Evolutionary conservation across 306 rosid species (phyloP), one percentile per base, ranked within the genome.

Genomic region (Vigna hirtella): DNA sequence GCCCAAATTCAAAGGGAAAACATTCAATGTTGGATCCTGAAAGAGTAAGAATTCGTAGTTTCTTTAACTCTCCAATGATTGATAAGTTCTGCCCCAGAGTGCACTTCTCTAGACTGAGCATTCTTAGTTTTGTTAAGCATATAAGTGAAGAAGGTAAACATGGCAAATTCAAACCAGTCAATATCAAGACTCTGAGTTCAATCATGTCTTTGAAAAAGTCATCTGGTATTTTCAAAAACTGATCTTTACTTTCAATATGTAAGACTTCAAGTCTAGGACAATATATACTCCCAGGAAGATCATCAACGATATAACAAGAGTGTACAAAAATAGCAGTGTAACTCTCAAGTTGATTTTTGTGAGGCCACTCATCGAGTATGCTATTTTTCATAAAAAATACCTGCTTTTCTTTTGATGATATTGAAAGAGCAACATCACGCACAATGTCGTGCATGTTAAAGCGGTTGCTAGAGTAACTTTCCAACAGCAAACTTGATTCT

Each of bases 41-140:
- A 66, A 77, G 59, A 72, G 56, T 77, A 32, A 77, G 74, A 64
- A 76, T 20, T 76, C 80, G 26, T 10, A 76, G 24, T 55, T 77
- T 77, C 38, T 53, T 77, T 10, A 77, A 70, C 22, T 66, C 36
- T 77, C 81, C 66, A 3, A 77, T 17, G 32, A 66, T 11, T 14
- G 81, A 77, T 40, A 77, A 40, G 22, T 66, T 6, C 6, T 40
- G 7, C 15, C 17, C 48, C 10, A 77, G 47, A 49, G 8, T 7
- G 13, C 72, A 75, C 5, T 47, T 34, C 72, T 75, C 79, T 51
- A 75, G 34, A 32, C 50, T 10, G 32, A 75, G 79, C 72, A 75
- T 75, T 75, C 50, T 62, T 9, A 75, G 79, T 5, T 75, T 48
- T 43, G 0, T 3, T 7, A 75, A 50, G 72, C 16, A 75, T 32